Base-by-base conservation (phyloP, 257 asterid genomes). In the Knoxia roxburghii region DNA sequence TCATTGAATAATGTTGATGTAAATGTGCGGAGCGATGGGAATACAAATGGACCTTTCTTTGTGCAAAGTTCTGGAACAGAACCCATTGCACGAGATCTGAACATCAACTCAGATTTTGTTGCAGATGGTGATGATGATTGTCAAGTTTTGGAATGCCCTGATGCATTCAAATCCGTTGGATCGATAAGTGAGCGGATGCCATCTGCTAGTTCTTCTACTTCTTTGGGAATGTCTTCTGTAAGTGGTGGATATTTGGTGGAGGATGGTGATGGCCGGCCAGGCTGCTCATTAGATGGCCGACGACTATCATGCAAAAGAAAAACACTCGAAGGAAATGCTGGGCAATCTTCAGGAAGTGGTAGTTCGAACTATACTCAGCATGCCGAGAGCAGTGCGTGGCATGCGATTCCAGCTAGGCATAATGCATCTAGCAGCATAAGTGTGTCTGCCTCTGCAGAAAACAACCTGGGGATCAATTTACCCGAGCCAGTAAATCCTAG, bases 301-400 rank as follows among this genome's bases (percentile, higher is more conserved):
- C 88, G 91, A 7, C 27, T 76, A 50, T 79, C 98, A 0, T 82
- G 95, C 76, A 92, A 92, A 84, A 85, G 98, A 75, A 89, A 89
- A 74, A 75, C 89, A 65, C 74, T 79, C 32, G 98, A 89, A 74
- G 83, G 72, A 51, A 83, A 77, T 45, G 62, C 35, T 1, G 95
- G 90, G 43, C 98, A 84, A 71, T 80, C 98, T 40, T 85, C 95
- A 43, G 89, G 87, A 64, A 74, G 79, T 51, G 95, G 90, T 57
- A 84, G 88, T 73, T 80, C 89, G 29, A 81, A 63, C 57, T 73
- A 67, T 54, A 64, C 50, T 68, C 89, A 82, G 59, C 82, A 71
- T 59, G 68, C 73, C 11, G 95, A 82, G 63, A 79, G 86, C 75
- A 80, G 79, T 66, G 72, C 73, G 39, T 82, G 89, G 88, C 85